A percentile compares a stretch with the other conserved stretches of the same genome.
These are phyloP conservation scores for Aspergillus olivimuriae DNA, from an alignment of 495 filamentous ascomycete species.

Conservation along the genomic window DNA sequence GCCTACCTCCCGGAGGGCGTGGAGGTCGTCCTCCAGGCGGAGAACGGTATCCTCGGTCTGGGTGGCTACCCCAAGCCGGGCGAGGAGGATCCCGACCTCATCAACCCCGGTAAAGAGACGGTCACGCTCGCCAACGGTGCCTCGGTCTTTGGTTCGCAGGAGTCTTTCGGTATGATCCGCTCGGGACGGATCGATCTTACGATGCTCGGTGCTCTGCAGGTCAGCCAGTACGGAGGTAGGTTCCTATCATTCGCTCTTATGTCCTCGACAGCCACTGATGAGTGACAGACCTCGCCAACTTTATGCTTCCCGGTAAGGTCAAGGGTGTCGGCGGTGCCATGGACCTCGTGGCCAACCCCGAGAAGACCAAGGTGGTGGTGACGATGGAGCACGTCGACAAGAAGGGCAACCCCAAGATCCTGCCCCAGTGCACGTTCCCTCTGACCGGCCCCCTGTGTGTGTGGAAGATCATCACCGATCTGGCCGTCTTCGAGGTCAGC, in stretches of 20 bases:
- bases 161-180: conserved; percentile 91
- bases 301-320: conserved; percentile 84
- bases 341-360: conserved; percentile 82
- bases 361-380: conserved; percentile 78
- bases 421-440: conserved; percentile 74
- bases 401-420: conserved; percentile 84
- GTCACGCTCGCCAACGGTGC: conserved; percentile 76
- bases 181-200: conserved; percentile 83
- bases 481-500: conserved; percentile 82
- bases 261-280: too few relatives aligned
- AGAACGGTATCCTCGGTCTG: conserved; percentile 86
- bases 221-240: conserved; percentile 68
- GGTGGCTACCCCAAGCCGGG: conserved; percentile 76
- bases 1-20: conserved; percentile 70
- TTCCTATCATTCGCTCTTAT: too few relatives aligned
- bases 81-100: conserved; percentile 78
- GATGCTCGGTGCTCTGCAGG: conserved; percentile 88
- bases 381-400: conserved; percentile 91
- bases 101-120: conserved; percentile 92
- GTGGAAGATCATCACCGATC: conserved; percentile 82
- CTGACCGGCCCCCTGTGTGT: conserved; percentile 79
- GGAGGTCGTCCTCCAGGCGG: conserved; percentile 78
- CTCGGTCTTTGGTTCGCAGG: conserved; percentile 73
- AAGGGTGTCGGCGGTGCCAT: conserved; percentile 92
- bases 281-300: conserved; percentile 40